Base-by-base conservation (phyloP, 805 yeast species). In the Tanozyma kutaoensis region DNA sequence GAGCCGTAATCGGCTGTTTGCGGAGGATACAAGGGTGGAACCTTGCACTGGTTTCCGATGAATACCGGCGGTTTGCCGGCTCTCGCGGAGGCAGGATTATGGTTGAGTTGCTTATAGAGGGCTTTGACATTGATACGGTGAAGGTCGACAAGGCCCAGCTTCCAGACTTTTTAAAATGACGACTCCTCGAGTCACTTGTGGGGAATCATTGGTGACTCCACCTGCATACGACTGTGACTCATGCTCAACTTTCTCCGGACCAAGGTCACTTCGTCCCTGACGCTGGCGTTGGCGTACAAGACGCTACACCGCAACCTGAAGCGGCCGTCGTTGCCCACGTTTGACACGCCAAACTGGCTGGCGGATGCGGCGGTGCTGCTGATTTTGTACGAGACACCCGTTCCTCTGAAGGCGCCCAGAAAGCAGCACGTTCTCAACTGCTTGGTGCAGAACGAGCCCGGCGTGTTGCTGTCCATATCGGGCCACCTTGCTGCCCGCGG, bases 401-500 rank as follows among this genome's bases (percentile, higher is more conserved):
- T 59, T 14, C 71, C 76, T 21, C 60, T 72, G 2, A 57, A 43
- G 26, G 66, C 70, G 4, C 81, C 85, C 23, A 63, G 68, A 40
- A 76, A 78, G 39, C 80, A 80, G 45, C 98, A 91, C 44, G 93
- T 91, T 24, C 66, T 91, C 50, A 91, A 88, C 67, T 91, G 98
- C 61, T 67, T 91, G 48, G 98, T 91, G 12, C 97, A 91, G 58
- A 88, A 91, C 55, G 98, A 91, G 58, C 97, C 98, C 6, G 98
- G 98, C 66, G 98, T 91, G 24, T 63, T 91, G 43, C 77, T 94
- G 20, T 72, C 88, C 29, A 81, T 91, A 23, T 79, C 96, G 5
- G 95, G 96, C 29, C 85, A 94, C 28, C 67, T 91, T 40, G 98
- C 98, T 21, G 97, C 96, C 22, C 71, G 98, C 53, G 98, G 98